Percentiles rank a stretch among this genome's conserved stretches.
phyloP scores from a whole-genome alignment of 345 rosid species.

The Eucalyptus leucophloia region DNA sequence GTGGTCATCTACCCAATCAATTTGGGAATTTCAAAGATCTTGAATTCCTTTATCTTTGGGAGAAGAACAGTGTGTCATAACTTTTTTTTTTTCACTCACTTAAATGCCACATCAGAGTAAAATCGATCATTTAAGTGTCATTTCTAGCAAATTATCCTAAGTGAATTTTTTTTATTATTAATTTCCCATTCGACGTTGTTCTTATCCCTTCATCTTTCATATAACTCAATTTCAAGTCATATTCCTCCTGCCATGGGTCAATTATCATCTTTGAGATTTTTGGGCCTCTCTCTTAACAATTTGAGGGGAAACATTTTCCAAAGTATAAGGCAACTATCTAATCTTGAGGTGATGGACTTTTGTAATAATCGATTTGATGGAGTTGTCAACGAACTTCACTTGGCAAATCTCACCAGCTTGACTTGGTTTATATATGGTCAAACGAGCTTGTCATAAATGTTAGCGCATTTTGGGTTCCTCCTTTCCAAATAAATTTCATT shows the following conservation, averaged over 20 bases:
- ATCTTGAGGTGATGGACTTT: not conserved
- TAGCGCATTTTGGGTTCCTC: not conserved
- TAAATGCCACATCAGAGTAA: rapidly evolving
- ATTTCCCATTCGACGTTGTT: too few species aligned
- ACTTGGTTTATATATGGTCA: not conserved
- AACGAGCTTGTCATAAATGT: not conserved
- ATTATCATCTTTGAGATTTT: not conserved
- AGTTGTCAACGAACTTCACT: not conserved
- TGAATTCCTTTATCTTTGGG: too few species aligned
- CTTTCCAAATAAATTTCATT: not conserved
- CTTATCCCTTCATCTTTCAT: not conserved
- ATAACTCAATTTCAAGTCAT: conserved; percentile 8
- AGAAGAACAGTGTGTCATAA: rapidly evolving
- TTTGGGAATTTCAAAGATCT: not conserved
- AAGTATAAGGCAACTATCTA: not conserved
- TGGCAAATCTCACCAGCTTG: conserved; percentile 4
- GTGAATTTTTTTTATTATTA: too few species aligned
- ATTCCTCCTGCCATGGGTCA: not conserved
- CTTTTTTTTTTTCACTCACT: too few species aligned
- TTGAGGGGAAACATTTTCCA: not conserved
- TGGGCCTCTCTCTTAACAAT: not conserved
- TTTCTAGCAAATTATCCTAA: too few species aligned
- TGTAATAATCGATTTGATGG: not conserved
- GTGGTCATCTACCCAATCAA: conserved; percentile 1
- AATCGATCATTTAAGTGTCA: rapidly evolving